These are phyloP conservation scores for Oenanthe javanica DNA, from an alignment of 140 eudicot species.

Conservation along the genomic window DNA sequence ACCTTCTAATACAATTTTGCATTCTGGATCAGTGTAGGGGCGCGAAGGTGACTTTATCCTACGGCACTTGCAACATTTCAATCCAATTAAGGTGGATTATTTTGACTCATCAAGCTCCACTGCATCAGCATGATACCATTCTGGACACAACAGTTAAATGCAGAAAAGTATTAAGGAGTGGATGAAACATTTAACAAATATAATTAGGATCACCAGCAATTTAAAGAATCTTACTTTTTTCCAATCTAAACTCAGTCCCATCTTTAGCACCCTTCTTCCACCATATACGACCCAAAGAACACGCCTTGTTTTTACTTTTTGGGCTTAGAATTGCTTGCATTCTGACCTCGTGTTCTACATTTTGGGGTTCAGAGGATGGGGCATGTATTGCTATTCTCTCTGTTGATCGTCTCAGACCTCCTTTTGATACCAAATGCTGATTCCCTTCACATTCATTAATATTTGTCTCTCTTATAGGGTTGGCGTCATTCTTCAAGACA, in stretches of 20 bases:
- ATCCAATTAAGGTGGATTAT: conserved; percentile 47
- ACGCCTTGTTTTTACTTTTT: conserved; percentile 20
- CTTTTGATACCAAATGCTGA: conserved; percentile 22
- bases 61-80: conserved; percentile 83
- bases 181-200: not conserved
- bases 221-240: conserved; percentile 38
- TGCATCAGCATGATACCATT: conserved; percentile 91
- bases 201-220: not conserved
- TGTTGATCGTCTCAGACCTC: conserved; percentile 16
- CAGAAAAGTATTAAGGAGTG: conserved; percentile 5
- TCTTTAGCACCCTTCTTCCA: conserved; percentile 29
- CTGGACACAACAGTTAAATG: conserved; percentile 36
- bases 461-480: too few species aligned
- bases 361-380: not conserved
- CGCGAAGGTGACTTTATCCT: conserved; percentile 66
- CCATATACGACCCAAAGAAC: conserved; percentile 68
- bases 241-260: conserved; percentile 60
- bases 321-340: conserved; percentile 7
- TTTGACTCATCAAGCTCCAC: conserved; percentile 64
- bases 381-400: conserved; percentile 18
- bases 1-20: conserved; percentile 29
- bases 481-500: conserved; percentile 52
- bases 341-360: not conserved
- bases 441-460: not conserved
- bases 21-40: conserved; percentile 47